Conservation (phyloP, 2,329 filamentous ascomycete genomes). For the Ceratocystis ficicola region DNA sequence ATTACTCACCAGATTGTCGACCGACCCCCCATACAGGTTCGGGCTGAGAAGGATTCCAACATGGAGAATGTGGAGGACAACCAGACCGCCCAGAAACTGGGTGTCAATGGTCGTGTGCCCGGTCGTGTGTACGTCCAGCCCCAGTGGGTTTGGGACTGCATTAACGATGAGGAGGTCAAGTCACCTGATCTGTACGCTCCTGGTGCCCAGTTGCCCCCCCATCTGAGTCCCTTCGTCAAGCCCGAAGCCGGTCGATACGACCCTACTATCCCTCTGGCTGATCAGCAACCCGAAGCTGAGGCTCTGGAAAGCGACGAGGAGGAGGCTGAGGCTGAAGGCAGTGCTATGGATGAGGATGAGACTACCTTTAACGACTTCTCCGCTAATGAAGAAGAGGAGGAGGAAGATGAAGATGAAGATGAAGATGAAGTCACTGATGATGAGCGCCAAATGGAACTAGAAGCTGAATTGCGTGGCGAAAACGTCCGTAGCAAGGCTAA, state of each 20-base stretch:
- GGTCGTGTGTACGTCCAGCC: conserved; percentile 88
- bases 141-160: conserved; percentile 96
- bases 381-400: conserved; percentile 35
- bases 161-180: conserved; percentile 84
- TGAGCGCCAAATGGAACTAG: conserved; percentile 71
- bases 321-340: conserved; percentile 40
- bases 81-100: conserved; percentile 48
- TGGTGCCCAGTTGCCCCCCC: conserved; percentile 78
- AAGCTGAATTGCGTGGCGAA: conserved; percentile 75
- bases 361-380: conserved; percentile 35
- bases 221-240: conserved; percentile 93
- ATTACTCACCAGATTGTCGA: conserved; percentile 98
- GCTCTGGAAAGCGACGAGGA: conserved; percentile 55
- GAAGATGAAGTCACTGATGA: conserved; percentile 32
- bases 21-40: conserved; percentile 60
- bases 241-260: conserved; percentile 79
- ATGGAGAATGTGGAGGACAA: conserved; percentile 42
- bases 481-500: conserved; percentile 39
- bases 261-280: conserved; percentile 70
- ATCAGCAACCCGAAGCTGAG: conserved; percentile 79
- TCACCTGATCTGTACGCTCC: conserved; percentile 79
- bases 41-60: conserved; percentile 35
- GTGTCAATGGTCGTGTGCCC: conserved; percentile 62
- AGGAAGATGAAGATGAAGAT: conserved; percentile 34
- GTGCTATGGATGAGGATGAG: conserved; percentile 36